Conservation (phyloP, 2,329 filamentous ascomycete species). For the Botrytis hyacinthi region DNA sequence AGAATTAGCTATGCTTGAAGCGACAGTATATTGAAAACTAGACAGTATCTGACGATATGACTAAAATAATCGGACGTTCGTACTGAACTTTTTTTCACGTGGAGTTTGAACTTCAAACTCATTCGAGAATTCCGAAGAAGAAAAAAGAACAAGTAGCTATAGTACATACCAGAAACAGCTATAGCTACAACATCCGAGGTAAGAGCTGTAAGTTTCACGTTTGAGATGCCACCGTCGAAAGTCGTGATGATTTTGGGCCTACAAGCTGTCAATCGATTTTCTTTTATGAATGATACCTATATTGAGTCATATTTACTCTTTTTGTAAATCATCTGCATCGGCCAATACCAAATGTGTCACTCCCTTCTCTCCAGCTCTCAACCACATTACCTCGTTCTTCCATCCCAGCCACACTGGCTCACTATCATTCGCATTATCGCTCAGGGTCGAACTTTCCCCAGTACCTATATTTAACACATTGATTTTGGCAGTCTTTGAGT, state of each 20-base stretch:
- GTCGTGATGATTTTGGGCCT: conserved; percentile 47
- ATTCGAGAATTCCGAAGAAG: neutral
- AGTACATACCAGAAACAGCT: conserved; percentile 46
- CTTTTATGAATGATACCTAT: neutral
- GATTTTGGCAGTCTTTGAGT: conserved; percentile 66
- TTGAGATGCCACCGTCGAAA: conserved; percentile 55
- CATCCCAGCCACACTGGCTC: conserved; percentile 71
- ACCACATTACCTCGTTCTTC: conserved; percentile 34
- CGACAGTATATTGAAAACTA: neutral
- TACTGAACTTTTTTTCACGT: neutral
- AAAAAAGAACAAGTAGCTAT: neutral
- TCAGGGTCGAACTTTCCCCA: conserved; percentile 64
- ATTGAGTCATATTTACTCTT: conserved; percentile 29
- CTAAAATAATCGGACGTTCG: neutral
- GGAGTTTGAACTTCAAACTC: neutral
- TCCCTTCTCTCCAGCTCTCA: conserved; percentile 54
- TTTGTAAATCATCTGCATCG: conserved; percentile 32
- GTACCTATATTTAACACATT: conserved; percentile 67
- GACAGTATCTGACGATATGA: neutral
- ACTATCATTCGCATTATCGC: conserved; percentile 60
- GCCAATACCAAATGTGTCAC: conserved; percentile 34
- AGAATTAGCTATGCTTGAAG: conserved; percentile 2
- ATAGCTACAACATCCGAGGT: conserved; percentile 52
- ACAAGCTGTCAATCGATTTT: conserved; percentile 20
- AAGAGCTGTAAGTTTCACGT: conserved; percentile 56